Base-by-base conservation (phyloP, 164 flowering plant genomes). In the Vitis cinerea region DNA sequence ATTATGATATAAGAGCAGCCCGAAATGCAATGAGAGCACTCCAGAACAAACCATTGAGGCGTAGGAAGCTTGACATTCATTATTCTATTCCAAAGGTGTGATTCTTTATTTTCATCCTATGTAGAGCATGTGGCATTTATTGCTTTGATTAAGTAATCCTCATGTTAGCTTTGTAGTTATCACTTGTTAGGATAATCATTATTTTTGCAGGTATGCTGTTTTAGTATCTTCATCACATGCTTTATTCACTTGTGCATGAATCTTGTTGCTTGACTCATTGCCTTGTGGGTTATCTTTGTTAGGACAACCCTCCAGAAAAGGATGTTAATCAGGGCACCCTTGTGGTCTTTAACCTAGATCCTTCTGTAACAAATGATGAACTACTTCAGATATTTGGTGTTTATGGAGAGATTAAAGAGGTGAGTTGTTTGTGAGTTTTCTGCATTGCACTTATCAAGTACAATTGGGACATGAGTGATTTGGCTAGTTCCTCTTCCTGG, bases 391-490 rank as follows among this genome's bases (percentile, higher is more conserved):
- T 87, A 63, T 88, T 90, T 83, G 87, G 90, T 73, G 82, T 79
- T 65, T 84, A 87, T 78, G 95, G 95, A 71, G 95, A 85, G 71
- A 81, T 90, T 62, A 90, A 86, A 73, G 91, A 90, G 90, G 95
- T 88, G 57, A 66, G 74, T 73, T 65, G 55, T 29, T 66, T 59
- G 31, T 49, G 23, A 19, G 29, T 61, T 50, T n/a, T 16, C 63
- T 60, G 16, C 44, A 15, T 3, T 57, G 55, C 10, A 29, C 17
- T 31, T 51, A 15, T 19, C 44, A 14, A 30, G 23, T 49, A 49
- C 37, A 27, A 12, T 29, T 50, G 56, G 48, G 68, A 37, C 19
- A 71, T 13, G 29, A 17, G 23, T 70, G 53, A 16, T 30, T 13
- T 48, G n/a, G 31, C 11, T 8, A 19, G 2, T 50, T 70, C 49